Base-by-base conservation (phyloP, 768 basidiomycete genomes). In the Lactifluus piperatus region DNA sequence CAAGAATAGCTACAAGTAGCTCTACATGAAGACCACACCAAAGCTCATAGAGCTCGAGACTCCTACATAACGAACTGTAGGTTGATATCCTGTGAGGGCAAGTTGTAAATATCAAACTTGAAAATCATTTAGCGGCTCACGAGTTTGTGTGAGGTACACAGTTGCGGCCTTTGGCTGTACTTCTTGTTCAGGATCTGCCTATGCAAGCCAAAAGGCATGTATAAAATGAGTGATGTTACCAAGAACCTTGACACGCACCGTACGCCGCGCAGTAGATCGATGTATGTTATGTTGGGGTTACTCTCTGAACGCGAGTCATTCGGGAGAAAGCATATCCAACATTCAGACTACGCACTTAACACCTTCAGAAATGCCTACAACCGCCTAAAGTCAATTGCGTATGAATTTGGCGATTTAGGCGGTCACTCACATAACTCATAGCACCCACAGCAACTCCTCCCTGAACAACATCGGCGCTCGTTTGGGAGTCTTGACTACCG, bases 401-500 rank as follows among this genome's bases (percentile, higher is more conserved):
- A n/a, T 43, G 32, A 16, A 29, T n/a, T 26, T 29, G 32, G 36
- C 16, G 26, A 41, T 22, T 2, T 9, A 3, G 20, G 18, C 11
- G 18, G n/a, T n/a, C n/a, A 77, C 82, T 30, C 66, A 88, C 86
- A 68, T 76, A 84, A 71, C 84, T 88, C 88, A 91, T 91, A 7
- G 88, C 88, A 48, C 88, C 88, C 5, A 84, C 84, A 8, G 81
- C 85, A 30, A 77, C 71, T 4, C 86, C 86, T 11, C 77, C 74
- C 68, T 89, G 84, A 43, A 76, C 73, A 4, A 86, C 81, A 66
- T 91, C 88, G 18, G 88, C 88, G 64, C 87, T 89, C n/a, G 86
- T 90, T 69, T 90, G 86, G 16, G 81, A 77, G 68, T 90, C 88
- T 62, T 86, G 86, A 70, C 88, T 88, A 27, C 86, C 88, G 67